Evolutionary conservation across 2,329 filamentous ascomycete genomes (phyloP).

Genomic region (Penicillium frequentans): DNA sequence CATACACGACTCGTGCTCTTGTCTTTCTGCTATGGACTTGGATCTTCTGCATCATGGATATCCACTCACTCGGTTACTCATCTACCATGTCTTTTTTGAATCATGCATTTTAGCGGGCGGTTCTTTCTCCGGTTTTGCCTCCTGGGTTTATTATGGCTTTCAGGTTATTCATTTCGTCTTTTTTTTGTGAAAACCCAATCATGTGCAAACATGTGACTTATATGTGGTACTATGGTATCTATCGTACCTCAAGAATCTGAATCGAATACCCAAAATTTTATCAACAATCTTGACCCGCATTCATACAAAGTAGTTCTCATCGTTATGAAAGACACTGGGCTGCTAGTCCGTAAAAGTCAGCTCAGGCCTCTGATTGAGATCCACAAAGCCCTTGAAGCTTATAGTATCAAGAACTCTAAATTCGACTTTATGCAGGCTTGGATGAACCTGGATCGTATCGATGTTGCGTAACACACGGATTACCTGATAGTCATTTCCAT

Average conservation of each 20-base stretch:
- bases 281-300: no score
- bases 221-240: no score
- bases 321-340: no score
- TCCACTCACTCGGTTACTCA: not conserved
- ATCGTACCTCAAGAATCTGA: no score
- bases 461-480: not conserved
- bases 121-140: not conserved
- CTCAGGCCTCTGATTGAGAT: no score
- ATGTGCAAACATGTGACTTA: no score
- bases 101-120: slow-evolving; percentile 3
- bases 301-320: no score
- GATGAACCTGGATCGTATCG: not conserved
- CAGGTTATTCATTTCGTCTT: not conserved
- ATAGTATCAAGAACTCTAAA: no score
- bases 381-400: no score
- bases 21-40: not conserved
- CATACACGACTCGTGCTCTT: not conserved
- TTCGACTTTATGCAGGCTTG: not conserved
- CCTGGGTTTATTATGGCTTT: not conserved
- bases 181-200: not conserved
- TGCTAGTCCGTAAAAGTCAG: no score
- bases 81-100: not conserved
- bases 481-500: no score
- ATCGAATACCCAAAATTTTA: no score
- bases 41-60: not conserved